These are phyloP conservation scores for Cryphonectria radicalis DNA, from an alignment of 2,329 filamentous ascomycete genomes.

Conservation along the genomic window DNA sequence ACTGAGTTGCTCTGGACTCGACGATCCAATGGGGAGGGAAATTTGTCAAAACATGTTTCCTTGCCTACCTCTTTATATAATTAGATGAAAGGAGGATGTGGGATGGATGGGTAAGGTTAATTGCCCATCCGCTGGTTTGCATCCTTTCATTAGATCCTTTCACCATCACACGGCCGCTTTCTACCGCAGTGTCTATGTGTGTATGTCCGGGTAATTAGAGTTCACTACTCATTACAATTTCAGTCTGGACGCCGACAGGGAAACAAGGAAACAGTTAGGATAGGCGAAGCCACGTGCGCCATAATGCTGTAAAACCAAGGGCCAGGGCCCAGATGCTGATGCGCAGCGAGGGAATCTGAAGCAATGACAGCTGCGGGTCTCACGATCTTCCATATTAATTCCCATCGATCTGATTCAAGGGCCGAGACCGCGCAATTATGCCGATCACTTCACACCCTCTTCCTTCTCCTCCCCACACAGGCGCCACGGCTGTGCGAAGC, in stretches of 20 bases:
- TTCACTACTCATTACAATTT: neutral
- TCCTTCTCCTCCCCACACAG: neutral
- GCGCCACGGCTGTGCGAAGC: neutral
- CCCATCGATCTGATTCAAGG: slow-evolving; percentile 6
- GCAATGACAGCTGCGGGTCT: slow-evolving; percentile 12
- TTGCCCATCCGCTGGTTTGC: neutral
- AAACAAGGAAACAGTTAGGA: neutral
- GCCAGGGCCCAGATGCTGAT: neutral
- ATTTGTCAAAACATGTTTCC: neutral
- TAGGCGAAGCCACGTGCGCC: slow-evolving; percentile 1
- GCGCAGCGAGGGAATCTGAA: neutral
- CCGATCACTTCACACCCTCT: neutral
- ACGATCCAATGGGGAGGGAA: neutral
- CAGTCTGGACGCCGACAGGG: slow-evolving; percentile 3
- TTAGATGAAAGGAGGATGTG: neutral
- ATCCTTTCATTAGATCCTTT: slow-evolving; percentile 8
- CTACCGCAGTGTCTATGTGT: neutral
- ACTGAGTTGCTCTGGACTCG: neutral
- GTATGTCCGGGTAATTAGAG: neutral
- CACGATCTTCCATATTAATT: neutral
- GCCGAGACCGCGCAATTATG: neutral
- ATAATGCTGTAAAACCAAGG: neutral
- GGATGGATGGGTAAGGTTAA: neutral
- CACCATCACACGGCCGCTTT: neutral
- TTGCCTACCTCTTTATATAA: neutral